Conservation (phyloP, 2,329 filamentous ascomycete genomes). For the Trichophyton benhamiae region DNA sequence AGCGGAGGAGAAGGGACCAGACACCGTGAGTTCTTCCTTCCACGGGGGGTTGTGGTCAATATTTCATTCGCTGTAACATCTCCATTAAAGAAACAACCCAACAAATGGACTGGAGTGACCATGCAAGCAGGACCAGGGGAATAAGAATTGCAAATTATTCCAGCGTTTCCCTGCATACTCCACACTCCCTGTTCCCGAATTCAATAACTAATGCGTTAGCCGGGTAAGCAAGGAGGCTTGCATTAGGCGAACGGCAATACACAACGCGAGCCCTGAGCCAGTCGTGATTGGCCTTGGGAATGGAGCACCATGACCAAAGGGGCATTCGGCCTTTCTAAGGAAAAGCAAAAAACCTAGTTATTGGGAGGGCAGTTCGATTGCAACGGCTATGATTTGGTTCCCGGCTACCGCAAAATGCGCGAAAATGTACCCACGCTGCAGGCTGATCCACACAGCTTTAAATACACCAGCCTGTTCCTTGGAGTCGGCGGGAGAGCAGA, state of each 20-base stretch:
- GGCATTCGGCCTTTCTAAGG: neutral
- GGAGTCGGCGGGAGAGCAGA: neutral
- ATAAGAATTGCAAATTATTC: neutral
- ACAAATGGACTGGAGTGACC: neutral
- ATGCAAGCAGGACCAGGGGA: neutral
- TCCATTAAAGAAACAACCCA: neutral
- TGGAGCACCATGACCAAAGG: slow-evolving; percentile 4
- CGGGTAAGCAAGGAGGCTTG: slow-evolving; percentile 1
- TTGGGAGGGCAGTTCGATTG: neutral
- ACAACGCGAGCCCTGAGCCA: neutral
- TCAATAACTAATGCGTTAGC: neutral
- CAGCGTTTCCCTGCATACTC: neutral
- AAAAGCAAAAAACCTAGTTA: neutral
- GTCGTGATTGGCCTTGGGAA: neutral
- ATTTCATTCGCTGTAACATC: neutral
- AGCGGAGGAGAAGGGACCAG: neutral
- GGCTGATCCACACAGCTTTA: neutral
- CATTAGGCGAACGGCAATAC: slow-evolving; percentile 1
- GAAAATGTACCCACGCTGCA: neutral
- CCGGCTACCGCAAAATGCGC: neutral
- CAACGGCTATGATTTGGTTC: neutral
- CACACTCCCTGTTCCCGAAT: neutral
- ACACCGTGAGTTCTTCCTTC: neutral
- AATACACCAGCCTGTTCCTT: neutral
- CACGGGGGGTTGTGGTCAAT: neutral